phyloP scores from a whole-genome alignment of 176 grass and related monocot genomes.

The Zea mays region DNA sequence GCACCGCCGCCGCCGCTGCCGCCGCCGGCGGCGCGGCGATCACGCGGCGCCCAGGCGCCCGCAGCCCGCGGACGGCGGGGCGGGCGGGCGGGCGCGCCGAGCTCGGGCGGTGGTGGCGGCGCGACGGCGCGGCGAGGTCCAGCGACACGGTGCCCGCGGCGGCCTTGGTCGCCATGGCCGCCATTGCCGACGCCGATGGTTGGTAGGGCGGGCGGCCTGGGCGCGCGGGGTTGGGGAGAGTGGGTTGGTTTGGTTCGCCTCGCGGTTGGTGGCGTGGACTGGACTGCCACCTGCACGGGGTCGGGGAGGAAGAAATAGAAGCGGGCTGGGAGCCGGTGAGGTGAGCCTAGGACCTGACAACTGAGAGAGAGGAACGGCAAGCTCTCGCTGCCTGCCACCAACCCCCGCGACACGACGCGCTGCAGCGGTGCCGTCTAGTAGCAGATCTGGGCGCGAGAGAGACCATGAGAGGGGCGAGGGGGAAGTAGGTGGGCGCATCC shows the following conservation, averaged over 20 bases:
- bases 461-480: too few relatives aligned
- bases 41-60: background rate
- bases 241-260: background rate
- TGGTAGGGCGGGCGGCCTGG: background rate
- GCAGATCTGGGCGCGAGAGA: too few relatives aligned
- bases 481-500: too few relatives aligned
- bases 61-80: constrained; percentile 7
- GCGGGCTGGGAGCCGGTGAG: background rate
- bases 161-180: constrained; percentile 35
- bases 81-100: constrained; percentile 21
- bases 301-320: constrained; percentile 33
- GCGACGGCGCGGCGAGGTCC: constrained; percentile 34
- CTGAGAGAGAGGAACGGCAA: too few relatives aligned
- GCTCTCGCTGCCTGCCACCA: too few relatives aligned
- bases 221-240: background rate
- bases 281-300: background rate
- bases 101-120: background rate
- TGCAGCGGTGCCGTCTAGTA: too few relatives aligned
- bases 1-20: constrained; percentile 48
- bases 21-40: constrained; percentile 31
- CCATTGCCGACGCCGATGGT: constrained; percentile 27
- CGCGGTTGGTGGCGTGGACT: constrained; percentile 25
- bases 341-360: too few relatives aligned
- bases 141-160: constrained; percentile 15
- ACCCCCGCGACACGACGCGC: too few relatives aligned